A percentile compares a stretch with the other conserved stretches of the same genome.
Conservation (phyloP, 345 rosid genomes). For the Arabis hirsuta region DNA sequence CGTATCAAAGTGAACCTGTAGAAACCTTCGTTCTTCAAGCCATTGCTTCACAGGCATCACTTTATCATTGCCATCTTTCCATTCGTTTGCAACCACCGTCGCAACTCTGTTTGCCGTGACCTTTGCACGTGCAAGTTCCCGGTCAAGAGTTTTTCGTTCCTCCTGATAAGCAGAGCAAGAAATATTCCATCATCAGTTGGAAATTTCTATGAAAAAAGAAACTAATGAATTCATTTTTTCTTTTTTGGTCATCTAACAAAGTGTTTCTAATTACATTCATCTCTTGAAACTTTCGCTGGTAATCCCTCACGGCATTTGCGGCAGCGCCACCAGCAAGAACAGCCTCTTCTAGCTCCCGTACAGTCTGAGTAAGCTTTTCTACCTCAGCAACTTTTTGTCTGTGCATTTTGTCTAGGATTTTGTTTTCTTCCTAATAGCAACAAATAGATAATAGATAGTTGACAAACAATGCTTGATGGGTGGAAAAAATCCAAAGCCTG, state of each 20-base stretch:
- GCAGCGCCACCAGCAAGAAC: conserved; percentile 99
- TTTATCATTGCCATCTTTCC: conserved; percentile 99
- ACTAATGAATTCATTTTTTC: neutral
- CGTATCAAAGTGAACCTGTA: conserved; percentile 67
- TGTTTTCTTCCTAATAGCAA: conserved; percentile 84
- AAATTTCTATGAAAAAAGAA: neutral
- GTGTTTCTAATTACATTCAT: conserved; percentile 75
- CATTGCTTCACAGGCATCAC: conserved; percentile 99
- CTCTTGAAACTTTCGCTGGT: conserved; percentile 97
- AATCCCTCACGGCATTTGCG: conserved; percentile 98
- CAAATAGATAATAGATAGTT: conserved; percentile 18
- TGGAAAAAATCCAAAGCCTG: neutral
- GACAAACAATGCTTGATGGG: neutral
- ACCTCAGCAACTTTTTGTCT: conserved; percentile 99
- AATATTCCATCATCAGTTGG: conserved; percentile 10
- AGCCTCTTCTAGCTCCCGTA: conserved; percentile 97
- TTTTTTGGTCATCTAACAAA: neutral
- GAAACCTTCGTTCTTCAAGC: conserved; percentile 97
- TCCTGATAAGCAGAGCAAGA: conserved; percentile 58
- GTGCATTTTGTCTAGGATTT: conserved; percentile 98
- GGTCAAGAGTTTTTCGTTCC: conserved; percentile 94
- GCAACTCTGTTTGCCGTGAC: conserved; percentile 99
- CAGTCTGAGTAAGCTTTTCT: conserved; percentile 97
- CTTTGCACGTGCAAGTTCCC: conserved; percentile 98
- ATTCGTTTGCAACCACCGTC: conserved; percentile 97